Percentiles rank a stretch among this genome's conserved stretches.
phyloP scores from a whole-genome alignment of 2,329 filamentous ascomycete genomes.

The Cordyceps pruinosa region DNA sequence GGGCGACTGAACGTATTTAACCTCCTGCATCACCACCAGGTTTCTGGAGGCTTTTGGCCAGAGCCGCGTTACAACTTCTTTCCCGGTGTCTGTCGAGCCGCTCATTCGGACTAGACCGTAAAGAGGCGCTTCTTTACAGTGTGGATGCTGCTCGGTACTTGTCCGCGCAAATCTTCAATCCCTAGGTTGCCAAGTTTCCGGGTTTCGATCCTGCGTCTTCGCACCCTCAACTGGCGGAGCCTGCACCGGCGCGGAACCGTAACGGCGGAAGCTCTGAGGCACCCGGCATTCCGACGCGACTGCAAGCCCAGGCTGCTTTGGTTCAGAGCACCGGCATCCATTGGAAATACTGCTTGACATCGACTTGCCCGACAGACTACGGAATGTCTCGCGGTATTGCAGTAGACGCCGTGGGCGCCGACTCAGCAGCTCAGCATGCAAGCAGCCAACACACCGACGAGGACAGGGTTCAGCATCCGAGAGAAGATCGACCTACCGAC shows the following conservation, averaged over 20 bases:
- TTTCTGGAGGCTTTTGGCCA: too few species aligned
- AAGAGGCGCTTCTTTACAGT: neutral
- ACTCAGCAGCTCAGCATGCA: too few species aligned
- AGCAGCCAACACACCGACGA: neutral
- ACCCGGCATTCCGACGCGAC: too few species aligned
- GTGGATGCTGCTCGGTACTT: neutral
- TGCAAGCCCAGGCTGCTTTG: neutral
- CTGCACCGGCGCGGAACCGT: neutral
- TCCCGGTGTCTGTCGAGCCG: too few species aligned
- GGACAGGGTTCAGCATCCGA: neutral
- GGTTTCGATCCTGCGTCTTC: neutral
- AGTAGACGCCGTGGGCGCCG: too few species aligned
- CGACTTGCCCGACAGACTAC: neutral
- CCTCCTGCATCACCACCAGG: too few species aligned
- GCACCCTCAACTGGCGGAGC: neutral
- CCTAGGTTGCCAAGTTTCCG: neutral
- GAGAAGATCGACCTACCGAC: neutral
- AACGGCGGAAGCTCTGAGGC: too few species aligned
- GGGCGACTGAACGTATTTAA: too few species aligned
- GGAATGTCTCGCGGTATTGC: neutral
- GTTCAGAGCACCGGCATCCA: too few species aligned
- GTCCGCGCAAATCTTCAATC: neutral
- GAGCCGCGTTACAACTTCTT: too few species aligned
- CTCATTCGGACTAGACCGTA: neutral
- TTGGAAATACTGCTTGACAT: too few species aligned